Evolutionary conservation across 164 flowering plant genomes (phyloP).

Genomic region (Brasenia schreberi): DNA sequence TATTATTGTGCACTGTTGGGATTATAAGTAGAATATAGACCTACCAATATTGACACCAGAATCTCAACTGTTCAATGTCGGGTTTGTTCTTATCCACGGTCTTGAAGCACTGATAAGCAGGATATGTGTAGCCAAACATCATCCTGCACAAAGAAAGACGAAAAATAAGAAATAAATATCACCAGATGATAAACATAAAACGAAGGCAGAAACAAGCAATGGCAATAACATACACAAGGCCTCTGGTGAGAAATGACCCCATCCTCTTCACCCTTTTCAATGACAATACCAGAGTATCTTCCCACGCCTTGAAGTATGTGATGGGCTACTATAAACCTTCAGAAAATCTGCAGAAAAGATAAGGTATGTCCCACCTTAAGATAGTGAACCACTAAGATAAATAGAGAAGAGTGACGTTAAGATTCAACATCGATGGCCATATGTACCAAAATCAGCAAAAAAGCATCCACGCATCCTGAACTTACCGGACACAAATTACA

Average conservation of each 20-base stretch:
- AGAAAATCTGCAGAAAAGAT: no score
- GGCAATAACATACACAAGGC: constrained; percentile 53
- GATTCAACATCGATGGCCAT: no score
- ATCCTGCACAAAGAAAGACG: constrained; percentile 34
- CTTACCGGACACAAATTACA: no score
- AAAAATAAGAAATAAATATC: background rate
- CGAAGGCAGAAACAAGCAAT: background rate
- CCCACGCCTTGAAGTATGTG: background rate
- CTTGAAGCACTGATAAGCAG: constrained; percentile 94
- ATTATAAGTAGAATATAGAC: background rate
- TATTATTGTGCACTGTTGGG: background rate
- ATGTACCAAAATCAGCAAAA: no score
- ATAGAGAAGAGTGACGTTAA: no score
- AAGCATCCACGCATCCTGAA: no score
- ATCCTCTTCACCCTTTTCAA: constrained; percentile 36
- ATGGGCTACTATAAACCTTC: no score
- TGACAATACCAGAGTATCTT: no score
- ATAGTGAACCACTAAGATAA: no score
- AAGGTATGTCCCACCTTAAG: no score
- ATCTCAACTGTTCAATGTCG: constrained; percentile 81
- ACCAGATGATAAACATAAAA: background rate
- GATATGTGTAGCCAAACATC: constrained; percentile 91
- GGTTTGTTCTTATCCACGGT: constrained; percentile 86
- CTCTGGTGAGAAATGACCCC: constrained; percentile 80
- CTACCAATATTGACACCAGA: constrained; percentile 99